Evolutionary conservation across 768 basidiomycete genomes (phyloP).

Genomic region (Lactarius pseudohatsudake): DNA sequence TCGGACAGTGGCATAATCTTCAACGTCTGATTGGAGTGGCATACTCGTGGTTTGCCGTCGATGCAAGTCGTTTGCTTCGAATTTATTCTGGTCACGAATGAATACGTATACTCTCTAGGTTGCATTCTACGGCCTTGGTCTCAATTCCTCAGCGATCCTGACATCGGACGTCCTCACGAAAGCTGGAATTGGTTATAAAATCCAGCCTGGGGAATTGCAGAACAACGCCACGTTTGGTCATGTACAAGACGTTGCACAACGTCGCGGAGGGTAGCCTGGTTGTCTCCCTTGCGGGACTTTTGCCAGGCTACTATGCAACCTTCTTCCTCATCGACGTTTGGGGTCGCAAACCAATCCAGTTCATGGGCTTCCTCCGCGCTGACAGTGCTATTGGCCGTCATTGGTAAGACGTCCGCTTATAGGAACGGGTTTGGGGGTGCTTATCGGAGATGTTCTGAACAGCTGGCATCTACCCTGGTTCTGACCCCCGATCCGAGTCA

Average conservation of each 20-base stretch:
- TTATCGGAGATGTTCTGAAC: slow-evolving; percentile 30
- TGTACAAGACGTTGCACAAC: slow-evolving; percentile 59
- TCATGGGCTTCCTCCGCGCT: slow-evolving; percentile 71
- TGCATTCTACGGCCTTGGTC: slow-evolving; percentile 85
- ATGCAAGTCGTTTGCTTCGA: slow-evolving; percentile 49
- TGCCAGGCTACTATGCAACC: slow-evolving; percentile 76
- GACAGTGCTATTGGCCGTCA: slow-evolving; percentile 61
- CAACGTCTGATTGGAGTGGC: slow-evolving; percentile 76
- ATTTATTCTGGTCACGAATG: background rate
- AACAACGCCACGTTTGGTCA: background rate
- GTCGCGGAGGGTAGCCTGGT: slow-evolving; percentile 72
- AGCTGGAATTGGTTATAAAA: slow-evolving; percentile 60
- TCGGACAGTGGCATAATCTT: slow-evolving; percentile 68
- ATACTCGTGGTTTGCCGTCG: slow-evolving; percentile 89
- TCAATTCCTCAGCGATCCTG: slow-evolving; percentile 78
- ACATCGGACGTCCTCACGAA: slow-evolving; percentile 41
- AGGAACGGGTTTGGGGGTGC: slow-evolving; percentile 33
- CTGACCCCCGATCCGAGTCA: slow-evolving; percentile 34
- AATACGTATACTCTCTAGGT: slow-evolving; percentile 43
- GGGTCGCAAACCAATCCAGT: slow-evolving; percentile 81
- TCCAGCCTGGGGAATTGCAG: background rate
- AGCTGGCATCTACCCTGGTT: slow-evolving; percentile 22
- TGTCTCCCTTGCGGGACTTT: slow-evolving; percentile 71
- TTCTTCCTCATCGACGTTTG: slow-evolving; percentile 68
- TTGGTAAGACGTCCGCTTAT: slow-evolving; percentile 50